Conservation (phyloP, 495 filamentous ascomycete species). For the Lasiosphaeria hispida region DNA sequence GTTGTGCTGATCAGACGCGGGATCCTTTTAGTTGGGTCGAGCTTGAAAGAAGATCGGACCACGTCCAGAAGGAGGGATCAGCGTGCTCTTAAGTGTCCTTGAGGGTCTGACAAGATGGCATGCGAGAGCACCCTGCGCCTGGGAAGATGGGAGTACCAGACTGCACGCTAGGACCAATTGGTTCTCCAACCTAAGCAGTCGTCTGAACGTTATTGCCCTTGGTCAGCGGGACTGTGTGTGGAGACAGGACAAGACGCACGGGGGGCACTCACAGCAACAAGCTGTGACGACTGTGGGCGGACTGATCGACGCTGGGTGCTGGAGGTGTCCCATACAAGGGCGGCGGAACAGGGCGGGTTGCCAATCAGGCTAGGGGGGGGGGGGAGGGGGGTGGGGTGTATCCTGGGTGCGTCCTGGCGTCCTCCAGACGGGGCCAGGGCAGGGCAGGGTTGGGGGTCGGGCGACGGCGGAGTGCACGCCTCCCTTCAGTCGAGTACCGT, state of each 20-base stretch:
- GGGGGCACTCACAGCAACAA: slow-evolving; percentile 12
- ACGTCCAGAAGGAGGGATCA: slow-evolving; percentile 62
- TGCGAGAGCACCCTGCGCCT: slow-evolving; percentile 32
- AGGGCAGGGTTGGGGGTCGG: slow-evolving; percentile 27
- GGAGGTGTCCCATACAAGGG: slow-evolving; percentile 39
- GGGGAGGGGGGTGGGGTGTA: slow-evolving; percentile 14
- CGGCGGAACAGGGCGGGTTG: slow-evolving; percentile 29
- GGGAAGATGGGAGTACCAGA: slow-evolving; percentile 20
- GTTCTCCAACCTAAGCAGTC: slow-evolving; percentile 38
- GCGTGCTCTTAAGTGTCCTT: slow-evolving; percentile 68
- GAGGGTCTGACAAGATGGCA: slow-evolving; percentile 39
- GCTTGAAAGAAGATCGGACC: slow-evolving; percentile 41
- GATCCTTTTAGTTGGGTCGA: slow-evolving; percentile 40
- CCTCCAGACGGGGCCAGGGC: slow-evolving; percentile 31
- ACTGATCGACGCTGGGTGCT: slow-evolving; percentile 40
- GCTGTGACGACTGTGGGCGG: slow-evolving; percentile 45
- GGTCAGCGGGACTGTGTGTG: slow-evolving; percentile 43
- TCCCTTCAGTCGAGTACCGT: slow-evolving; percentile 8
- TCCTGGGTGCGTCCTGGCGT: slow-evolving; percentile 1
- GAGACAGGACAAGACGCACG: slow-evolving; percentile 1
- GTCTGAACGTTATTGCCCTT: slow-evolving; percentile 45
- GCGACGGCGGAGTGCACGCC: slow-evolving; percentile 13
- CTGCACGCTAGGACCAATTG: slow-evolving; percentile 36
- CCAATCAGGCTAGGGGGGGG: slow-evolving; percentile 29
- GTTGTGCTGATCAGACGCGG: slow-evolving; percentile 51